These are phyloP conservation scores for Xylariaceae sp. DNA, from an alignment of 2,329 filamentous ascomycete species.

Conservation along the genomic window DNA sequence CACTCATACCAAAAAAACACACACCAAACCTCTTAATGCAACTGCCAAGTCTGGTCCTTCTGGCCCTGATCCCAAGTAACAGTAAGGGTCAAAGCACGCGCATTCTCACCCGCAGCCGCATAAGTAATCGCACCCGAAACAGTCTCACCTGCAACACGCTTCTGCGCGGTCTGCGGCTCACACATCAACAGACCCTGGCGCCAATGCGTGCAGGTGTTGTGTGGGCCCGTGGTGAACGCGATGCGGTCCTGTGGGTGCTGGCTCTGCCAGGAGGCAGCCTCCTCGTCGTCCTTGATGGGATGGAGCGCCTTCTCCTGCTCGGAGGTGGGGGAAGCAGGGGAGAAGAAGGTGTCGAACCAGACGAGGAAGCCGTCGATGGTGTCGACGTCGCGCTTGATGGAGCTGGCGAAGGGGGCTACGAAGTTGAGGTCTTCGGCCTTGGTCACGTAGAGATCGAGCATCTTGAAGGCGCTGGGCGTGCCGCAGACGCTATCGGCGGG, in stretches of 20 bases:
- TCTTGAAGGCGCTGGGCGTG: conserved; percentile 59
- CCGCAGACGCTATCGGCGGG: conserved; percentile 56
- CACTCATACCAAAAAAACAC: no score
- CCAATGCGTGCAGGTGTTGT: conserved; percentile 79
- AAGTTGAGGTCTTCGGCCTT: conserved; percentile 71
- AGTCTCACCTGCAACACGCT: conserved; percentile 48
- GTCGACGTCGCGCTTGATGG: conserved; percentile 57
- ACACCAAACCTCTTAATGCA: conserved; percentile 15
- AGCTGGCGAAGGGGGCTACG: conserved; percentile 59
- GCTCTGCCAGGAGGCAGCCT: conserved; percentile 56
- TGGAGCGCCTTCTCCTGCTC: conserved; percentile 24
- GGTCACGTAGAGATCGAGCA: conserved; percentile 71
- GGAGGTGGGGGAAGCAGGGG: conserved; percentile 38
- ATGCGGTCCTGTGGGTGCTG: conserved; percentile 49
- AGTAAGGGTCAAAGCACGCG: conserved; percentile 61
- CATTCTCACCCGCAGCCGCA: conserved; percentile 61
- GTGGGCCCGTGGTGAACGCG: conserved; percentile 85
- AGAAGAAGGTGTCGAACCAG: conserved; percentile 95
- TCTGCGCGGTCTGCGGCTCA: conserved; percentile 45
- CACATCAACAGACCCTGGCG: conserved; percentile 73
- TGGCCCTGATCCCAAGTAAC: conserved; percentile 54
- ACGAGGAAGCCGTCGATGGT: conserved; percentile 80
- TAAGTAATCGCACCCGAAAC: conserved; percentile 62
- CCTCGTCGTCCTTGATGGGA: conserved; percentile 45
- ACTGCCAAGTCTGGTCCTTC: conserved; percentile 44